These are phyloP conservation scores for Metschnikowia drakensbergensis DNA, from an alignment of 805 yeast genomes.

Conservation along the genomic window DNA sequence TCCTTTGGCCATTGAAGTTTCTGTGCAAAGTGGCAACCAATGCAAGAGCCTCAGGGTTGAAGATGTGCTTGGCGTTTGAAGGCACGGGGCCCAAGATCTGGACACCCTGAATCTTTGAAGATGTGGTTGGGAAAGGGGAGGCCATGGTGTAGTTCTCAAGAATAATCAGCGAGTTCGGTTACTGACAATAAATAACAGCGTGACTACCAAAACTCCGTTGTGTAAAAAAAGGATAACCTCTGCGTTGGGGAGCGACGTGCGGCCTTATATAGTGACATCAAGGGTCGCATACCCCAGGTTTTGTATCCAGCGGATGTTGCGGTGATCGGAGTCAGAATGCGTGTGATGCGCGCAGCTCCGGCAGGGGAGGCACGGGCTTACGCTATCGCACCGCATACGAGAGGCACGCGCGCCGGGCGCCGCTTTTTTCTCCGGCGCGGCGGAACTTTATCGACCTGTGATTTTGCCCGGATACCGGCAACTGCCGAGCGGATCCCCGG, in stretches of 20 bases:
- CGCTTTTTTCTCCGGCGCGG: constrained; percentile 7
- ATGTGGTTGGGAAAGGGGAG: constrained; percentile 44
- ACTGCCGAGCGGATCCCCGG: not conserved
- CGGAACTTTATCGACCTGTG: constrained; percentile 7
- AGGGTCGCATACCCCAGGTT: constrained; percentile 6
- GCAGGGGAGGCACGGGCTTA: constrained; percentile 12
- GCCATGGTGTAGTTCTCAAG: constrained; percentile 8
- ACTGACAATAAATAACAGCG: not conserved
- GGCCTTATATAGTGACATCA: constrained; percentile 9
- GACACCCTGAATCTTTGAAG: constrained; percentile 48
- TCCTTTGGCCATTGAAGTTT: constrained; percentile 61
- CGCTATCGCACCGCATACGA: constrained; percentile 7
- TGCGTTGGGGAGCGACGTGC: not conserved
- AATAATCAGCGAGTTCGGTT: not conserved
- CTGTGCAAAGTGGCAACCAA: constrained; percentile 72
- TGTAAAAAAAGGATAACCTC: not conserved
- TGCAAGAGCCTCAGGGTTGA: constrained; percentile 59
- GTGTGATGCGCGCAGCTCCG: constrained; percentile 9
- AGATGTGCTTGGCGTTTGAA: constrained; percentile 48
- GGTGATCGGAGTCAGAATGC: constrained; percentile 17
- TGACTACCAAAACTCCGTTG: constrained; percentile 1
- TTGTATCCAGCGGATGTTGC: constrained; percentile 18
- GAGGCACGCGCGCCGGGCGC: constrained; percentile 3
- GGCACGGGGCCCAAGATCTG: constrained; percentile 52
- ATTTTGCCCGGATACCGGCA: not conserved